Percentiles rank a stretch among this genome's conserved stretches.
These are phyloP conservation scores for Fraxinus nigra DNA, from an alignment of 305 asterid species.

Conservation along the genomic window DNA sequence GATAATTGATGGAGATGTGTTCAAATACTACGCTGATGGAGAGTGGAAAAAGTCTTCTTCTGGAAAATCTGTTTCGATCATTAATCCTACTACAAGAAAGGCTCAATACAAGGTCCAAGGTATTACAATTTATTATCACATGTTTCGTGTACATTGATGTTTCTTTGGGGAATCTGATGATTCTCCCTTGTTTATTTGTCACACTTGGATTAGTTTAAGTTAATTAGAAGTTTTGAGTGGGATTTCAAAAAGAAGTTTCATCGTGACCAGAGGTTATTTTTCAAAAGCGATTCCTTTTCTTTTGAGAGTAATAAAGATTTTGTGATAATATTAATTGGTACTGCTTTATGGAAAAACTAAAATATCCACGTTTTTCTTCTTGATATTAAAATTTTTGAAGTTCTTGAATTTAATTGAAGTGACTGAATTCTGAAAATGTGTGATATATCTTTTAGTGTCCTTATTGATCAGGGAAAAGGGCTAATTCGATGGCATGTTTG, in stretches of 20 bases:
- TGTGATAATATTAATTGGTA: neutral
- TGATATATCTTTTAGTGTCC: neutral
- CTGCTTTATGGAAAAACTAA: neutral
- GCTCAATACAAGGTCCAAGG: constrained; percentile 95
- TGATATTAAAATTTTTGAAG: neutral
- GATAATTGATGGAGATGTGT: constrained; percentile 75
- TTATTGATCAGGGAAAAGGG: neutral
- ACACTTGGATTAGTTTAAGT: neutral
- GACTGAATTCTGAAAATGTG: constrained; percentile 7
- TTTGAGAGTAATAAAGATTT: neutral
- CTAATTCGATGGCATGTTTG: neutral
- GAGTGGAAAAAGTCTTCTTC: constrained; percentile 82
- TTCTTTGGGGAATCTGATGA: neutral
- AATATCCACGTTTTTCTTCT: neutral
- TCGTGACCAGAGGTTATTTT: neutral
- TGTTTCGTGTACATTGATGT: neutral
- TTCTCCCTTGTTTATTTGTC: neutral
- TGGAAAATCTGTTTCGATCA: constrained; percentile 68
- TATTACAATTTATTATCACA: constrained; percentile 15
- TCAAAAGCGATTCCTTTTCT: neutral
- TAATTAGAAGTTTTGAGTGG: neutral
- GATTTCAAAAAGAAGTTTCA: neutral
- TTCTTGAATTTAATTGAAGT: neutral
- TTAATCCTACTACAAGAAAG: constrained; percentile 83
- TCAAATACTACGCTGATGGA: constrained; percentile 76